phyloP scores from a whole-genome alignment of 495 filamentous ascomycete species.

The Mytilinidion resinicola region DNA sequence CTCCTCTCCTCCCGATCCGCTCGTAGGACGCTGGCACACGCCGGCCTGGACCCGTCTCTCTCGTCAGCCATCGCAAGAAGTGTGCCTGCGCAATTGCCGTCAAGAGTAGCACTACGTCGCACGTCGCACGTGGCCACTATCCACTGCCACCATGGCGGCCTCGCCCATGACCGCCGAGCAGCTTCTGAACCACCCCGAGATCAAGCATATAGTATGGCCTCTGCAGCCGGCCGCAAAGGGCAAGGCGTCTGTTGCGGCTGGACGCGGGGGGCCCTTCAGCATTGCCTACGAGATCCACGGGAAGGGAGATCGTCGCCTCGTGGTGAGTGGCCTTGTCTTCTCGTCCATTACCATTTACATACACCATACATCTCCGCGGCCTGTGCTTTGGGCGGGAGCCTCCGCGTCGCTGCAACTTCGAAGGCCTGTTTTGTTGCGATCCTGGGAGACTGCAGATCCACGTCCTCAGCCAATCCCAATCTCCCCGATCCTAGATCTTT shows the following conservation, averaged over 20 bases:
- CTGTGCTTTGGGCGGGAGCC: constrained; percentile 3
- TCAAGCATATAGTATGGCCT: constrained; percentile 51
- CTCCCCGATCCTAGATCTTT: too few species aligned
- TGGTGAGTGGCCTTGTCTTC: constrained; percentile 49
- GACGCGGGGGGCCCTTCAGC: constrained; percentile 61
- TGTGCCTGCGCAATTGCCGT: too few species aligned
- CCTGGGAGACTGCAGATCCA: too few species aligned
- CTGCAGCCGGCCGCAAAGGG: constrained; percentile 55
- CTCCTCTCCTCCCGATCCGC: too few species aligned
- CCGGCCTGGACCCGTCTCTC: too few species aligned
- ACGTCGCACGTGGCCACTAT: too few species aligned
- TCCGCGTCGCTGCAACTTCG: background rate
- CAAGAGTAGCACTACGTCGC: too few species aligned
- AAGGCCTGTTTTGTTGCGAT: too few species aligned
- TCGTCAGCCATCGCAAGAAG: too few species aligned
- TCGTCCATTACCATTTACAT: constrained; percentile 1
- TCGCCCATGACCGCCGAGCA: constrained; percentile 29
- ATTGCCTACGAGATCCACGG: constrained; percentile 78
- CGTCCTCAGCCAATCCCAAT: too few species aligned
- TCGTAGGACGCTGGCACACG: too few species aligned
- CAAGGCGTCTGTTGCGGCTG: constrained; percentile 52
- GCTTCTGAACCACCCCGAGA: constrained; percentile 47
- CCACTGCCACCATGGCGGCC: constrained; percentile 4
- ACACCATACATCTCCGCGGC: background rate
- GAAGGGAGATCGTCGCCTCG: constrained; percentile 57